Conservation (phyloP, 2,329 filamentous ascomycete species). For the Alternaria burnsii region DNA sequence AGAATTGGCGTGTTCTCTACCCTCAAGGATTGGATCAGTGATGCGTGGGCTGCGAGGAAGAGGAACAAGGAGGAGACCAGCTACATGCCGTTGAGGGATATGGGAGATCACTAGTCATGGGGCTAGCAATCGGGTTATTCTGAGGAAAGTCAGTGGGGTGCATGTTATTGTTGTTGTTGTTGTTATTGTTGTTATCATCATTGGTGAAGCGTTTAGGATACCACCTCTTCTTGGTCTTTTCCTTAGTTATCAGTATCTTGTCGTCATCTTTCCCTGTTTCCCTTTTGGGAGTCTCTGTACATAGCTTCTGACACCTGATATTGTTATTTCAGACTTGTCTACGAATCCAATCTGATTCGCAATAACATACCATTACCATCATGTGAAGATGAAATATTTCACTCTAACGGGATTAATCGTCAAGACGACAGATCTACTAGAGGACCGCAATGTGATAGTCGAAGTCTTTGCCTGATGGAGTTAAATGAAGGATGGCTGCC, state of each 20-base stretch:
- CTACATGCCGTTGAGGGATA: conserved; percentile 58
- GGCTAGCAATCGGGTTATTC: not conserved
- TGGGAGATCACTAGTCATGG: conserved; percentile 43
- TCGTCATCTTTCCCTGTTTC: not conserved
- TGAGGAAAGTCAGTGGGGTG: not conserved
- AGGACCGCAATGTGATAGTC: not conserved
- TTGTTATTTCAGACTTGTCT: not conserved
- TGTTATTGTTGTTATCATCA: not conserved
- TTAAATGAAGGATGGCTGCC: conserved; percentile 2
- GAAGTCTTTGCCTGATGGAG: conserved; percentile 6
- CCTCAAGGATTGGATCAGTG: conserved; percentile 40
- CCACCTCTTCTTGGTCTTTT: conserved; percentile 12
- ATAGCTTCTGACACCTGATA: conserved; percentile 9
- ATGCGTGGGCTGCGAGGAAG: conserved; percentile 45
- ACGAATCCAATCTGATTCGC: not conserved
- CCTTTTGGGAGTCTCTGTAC: conserved; percentile 11
- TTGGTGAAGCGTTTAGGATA: conserved; percentile 22
- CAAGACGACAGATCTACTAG: not conserved
- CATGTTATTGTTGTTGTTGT: not conserved
- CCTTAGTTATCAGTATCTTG: not conserved
- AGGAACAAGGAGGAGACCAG: conserved; percentile 51
- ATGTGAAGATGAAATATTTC: not conserved
- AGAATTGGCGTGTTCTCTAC: conserved; percentile 32
- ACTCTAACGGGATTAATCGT: not conserved
- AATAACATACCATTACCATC: not conserved